Evolutionary conservation across 2,329 filamentous ascomycete species (phyloP), one percentile per base, ranked within the genome.

Genomic region (Arachnopeziza araneosa): DNA sequence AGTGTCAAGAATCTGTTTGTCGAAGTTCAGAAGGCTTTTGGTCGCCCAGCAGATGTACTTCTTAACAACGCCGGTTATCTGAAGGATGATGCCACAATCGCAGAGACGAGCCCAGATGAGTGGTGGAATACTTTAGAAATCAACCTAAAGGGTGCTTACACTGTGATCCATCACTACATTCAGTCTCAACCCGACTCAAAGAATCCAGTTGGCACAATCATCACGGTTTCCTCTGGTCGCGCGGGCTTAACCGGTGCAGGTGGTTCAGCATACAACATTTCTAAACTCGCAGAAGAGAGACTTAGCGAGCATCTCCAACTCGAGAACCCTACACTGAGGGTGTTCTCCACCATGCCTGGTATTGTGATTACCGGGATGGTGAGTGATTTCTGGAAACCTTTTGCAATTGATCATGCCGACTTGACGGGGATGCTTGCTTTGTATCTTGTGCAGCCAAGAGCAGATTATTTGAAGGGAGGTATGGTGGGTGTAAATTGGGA

Each of bases 61-160:
- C 63, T 79, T 52, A 76, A 75, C 58, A 80, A 78, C 64, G 76
- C 77, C 0, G 78, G 75, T 5, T 75, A 44, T 26, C 0, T 79
- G 21, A 74, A 75, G 49, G 64, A 66, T 19, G 74, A 70, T 51
- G 60, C 65, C 1, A 67, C 67, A n/a, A 69, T 78, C 19, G 68
- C 67, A 21, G 75, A 79, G n/a, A 67, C 72, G 2, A 69, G 77
- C 24, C 70, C 74, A 4, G 68, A 71, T 1, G 75, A 76, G n/a
- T 83, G 79, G 73, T 80, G 77, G 75, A 67, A 65, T 23, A 74
- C 75, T 19, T 36, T 30, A 68, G 77, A 81, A 48, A 76, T 82
- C 57, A 84, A 84, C 60, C 67, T 83, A 26, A 78, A 76, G 54
- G 81, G 81, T 0, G 69, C 75, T 0, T 79, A 80, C 51, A 72